Conservation (phyloP, 1,139 yeast species). For the Yamadazyma jaroonii region DNA sequence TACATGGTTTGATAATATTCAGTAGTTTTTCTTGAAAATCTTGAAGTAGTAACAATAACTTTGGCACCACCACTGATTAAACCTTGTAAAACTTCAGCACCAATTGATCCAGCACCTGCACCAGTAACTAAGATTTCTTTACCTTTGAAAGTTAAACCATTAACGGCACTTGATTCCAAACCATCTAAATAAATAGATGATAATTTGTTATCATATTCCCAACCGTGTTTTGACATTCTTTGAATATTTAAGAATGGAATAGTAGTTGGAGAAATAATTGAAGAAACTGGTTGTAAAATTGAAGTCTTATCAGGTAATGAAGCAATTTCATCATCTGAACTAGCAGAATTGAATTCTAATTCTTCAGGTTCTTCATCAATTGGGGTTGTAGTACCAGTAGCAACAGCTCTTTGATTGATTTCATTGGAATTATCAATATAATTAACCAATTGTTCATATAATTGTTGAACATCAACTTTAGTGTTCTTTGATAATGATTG, state of each 20-base stretch:
- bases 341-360: conserved; percentile 19
- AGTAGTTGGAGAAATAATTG: conserved; percentile 75
- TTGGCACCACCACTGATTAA: conserved; percentile 96
- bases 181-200: conserved; percentile 84
- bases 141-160: conserved; percentile 87
- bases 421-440: conserved; percentile 70
- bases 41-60: conserved; percentile 92
- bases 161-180: conserved; percentile 86
- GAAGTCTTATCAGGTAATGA: conserved; percentile 73
- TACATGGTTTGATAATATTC: conserved; percentile 94
- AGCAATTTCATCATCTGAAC: conserved; percentile 74
- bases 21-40: conserved; percentile 91
- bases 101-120: conserved; percentile 98
- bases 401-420: conserved; percentile 50
- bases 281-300: conserved; percentile 70
- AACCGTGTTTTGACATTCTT: conserved; percentile 69
- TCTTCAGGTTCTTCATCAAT: conserved; percentile 52
- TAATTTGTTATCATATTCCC: conserved; percentile 81
- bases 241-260: conserved; percentile 94
- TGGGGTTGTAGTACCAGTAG: conserved; percentile 36
- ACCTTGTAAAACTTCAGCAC: conserved; percentile 96
- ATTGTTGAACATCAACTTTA: conserved; percentile 72
- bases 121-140: conserved; percentile 93
- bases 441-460: conserved; percentile 75
- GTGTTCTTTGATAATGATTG: conserved; percentile 58